A percentile compares a stretch with the other conserved stretches of the same genome.
These are phyloP conservation scores for Lactarius hatsudake DNA, from an alignment of 768 basidiomycete genomes.

Conservation along the genomic window DNA sequence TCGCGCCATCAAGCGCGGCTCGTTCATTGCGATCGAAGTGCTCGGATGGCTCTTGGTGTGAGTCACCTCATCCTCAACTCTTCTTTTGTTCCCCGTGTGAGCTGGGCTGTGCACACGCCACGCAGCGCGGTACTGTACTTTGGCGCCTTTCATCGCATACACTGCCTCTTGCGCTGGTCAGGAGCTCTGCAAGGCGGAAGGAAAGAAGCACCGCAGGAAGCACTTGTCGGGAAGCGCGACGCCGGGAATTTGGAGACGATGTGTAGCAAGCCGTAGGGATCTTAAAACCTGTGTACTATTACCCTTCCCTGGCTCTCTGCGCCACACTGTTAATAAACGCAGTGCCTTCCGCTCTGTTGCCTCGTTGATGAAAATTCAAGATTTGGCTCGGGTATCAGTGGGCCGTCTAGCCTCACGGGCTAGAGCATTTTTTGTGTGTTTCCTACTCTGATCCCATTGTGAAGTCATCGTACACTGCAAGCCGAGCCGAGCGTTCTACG, in stretches of 20 bases:
- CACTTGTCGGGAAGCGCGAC: background rate
- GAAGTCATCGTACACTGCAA: background rate
- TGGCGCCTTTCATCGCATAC: constrained; percentile 16
- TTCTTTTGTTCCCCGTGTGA: background rate
- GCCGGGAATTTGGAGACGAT: background rate
- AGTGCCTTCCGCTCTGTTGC: background rate
- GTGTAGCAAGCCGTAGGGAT: background rate
- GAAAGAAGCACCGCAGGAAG: constrained; percentile 1
- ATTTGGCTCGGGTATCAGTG: background rate
- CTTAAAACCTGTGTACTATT: background rate
- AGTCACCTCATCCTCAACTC: background rate
- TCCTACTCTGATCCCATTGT: background rate
- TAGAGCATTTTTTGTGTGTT: background rate
- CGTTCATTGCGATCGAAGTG: constrained; percentile 22
- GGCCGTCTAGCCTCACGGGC: background rate
- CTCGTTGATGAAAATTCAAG: background rate
- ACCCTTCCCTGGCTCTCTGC: background rate
- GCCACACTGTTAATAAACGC: background rate
- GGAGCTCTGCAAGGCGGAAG: background rate
- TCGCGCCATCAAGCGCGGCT: constrained; percentile 11
- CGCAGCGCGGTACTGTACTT: constrained; percentile 17
- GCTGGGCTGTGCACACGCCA: background rate
- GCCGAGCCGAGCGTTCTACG: background rate
- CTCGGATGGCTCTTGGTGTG: constrained; percentile 26
- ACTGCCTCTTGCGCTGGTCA: constrained; percentile 5